These are phyloP conservation scores for Chenopodium suecicum DNA, from an alignment of 148 eudicot species.

Conservation along the genomic window DNA sequence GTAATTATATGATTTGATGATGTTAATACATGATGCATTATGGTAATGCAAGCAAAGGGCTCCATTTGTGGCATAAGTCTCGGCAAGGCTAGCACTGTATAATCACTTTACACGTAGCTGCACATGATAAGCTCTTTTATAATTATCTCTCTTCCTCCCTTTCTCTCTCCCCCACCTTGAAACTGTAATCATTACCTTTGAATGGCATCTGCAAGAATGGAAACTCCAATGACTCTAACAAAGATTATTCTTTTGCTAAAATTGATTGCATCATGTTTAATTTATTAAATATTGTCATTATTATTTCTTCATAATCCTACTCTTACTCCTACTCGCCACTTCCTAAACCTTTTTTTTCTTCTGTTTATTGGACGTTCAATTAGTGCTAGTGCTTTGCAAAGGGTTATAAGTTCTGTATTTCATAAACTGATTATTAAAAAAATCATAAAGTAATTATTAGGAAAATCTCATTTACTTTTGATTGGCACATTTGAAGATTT, in stretches of 20 bases:
- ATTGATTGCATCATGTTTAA: constrained; percentile 7
- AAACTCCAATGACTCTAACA: constrained; percentile 4
- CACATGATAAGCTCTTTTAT: constrained; percentile 15
- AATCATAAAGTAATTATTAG: background rate
- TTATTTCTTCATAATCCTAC: background rate
- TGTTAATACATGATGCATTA: too few species aligned
- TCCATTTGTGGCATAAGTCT: constrained; percentile 23
- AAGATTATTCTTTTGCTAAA: constrained; percentile 5
- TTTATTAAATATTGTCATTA: background rate
- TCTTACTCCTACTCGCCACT: constrained; percentile 7
- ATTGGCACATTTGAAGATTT: too few species aligned
- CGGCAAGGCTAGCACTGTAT: constrained; percentile 7
- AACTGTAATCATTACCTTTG: constrained; percentile 35
- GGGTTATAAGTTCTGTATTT: background rate
- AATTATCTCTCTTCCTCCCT: background rate
- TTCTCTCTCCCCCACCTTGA: constrained; percentile 19
- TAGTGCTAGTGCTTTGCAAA: background rate
- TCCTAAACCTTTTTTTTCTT: background rate
- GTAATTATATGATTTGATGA: background rate
- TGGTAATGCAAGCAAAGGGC: constrained; percentile 1
- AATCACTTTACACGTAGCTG: constrained; percentile 27
- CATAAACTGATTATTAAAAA: background rate
- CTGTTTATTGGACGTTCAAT: too few species aligned
- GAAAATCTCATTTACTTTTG: background rate
- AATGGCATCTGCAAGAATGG: constrained; percentile 33